Conservation (phyloP, 805 yeast genomes). For the Debaryomyces hansenii region DNA sequence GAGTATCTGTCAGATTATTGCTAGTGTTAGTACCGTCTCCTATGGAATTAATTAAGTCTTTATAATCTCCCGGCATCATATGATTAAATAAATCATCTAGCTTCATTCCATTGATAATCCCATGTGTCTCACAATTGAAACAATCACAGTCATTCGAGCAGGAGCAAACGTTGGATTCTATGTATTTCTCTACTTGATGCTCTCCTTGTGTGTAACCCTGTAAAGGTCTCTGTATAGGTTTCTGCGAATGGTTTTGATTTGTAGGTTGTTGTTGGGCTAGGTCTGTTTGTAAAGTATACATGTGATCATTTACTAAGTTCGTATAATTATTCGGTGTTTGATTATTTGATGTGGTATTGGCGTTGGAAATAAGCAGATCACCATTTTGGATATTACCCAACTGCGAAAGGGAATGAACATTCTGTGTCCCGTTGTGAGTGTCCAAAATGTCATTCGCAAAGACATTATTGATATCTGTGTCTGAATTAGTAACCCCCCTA, state of each 20-base stretch:
- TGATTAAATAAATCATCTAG: constrained; percentile 35
- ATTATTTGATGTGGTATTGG: background rate
- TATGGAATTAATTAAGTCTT: background rate
- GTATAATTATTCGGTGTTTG: background rate
- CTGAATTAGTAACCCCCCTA: background rate
- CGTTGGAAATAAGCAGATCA: background rate
- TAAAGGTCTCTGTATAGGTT: background rate
- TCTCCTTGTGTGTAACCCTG: background rate
- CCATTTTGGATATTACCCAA: background rate
- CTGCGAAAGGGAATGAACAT: background rate
- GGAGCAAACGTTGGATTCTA: background rate
- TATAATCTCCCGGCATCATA: background rate
- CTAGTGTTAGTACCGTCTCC: background rate
- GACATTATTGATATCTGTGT: background rate
- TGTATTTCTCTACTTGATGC: background rate
- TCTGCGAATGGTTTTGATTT: background rate
- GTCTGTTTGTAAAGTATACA: background rate
- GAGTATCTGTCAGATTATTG: background rate
- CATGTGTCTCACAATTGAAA: constrained; percentile 44
- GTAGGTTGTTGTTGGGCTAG: background rate
- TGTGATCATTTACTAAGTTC: background rate
- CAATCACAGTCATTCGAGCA: constrained; percentile 31
- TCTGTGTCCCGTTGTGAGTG: background rate
- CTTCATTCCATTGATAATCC: constrained; percentile 42
- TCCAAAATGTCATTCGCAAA: background rate